Conservation (phyloP, 2,329 filamentous ascomycete genomes). For the Fusarium camptoceras region DNA sequence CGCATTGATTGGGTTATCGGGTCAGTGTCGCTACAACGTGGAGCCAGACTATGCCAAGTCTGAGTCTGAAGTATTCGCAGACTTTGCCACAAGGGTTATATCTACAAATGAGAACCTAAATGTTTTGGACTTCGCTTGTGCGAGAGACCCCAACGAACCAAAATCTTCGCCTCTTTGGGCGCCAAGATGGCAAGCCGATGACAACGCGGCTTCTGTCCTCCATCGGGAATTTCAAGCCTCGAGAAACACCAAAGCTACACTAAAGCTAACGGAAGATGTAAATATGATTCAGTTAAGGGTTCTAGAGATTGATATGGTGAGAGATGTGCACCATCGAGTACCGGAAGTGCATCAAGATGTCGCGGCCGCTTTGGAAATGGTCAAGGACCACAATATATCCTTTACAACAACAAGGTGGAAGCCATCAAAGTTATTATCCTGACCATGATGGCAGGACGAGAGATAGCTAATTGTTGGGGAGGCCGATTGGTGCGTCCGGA, state of each 20-base stretch:
- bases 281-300: not conserved
- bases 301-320: fast-evolving
- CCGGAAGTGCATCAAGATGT: fast-evolving
- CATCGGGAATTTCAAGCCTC: fast-evolving
- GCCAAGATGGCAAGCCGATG: fast-evolving
- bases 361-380: fast-evolving
- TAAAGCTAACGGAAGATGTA: fast-evolving
- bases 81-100: not conserved
- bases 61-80: not conserved
- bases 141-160: fast-evolving
- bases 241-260: fast-evolving
- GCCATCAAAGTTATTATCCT: not conserved
- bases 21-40: fast-evolving
- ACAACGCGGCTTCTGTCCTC: fast-evolving
- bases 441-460: not conserved
- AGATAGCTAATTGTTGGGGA: fast-evolving
- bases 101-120: not conserved
- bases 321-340: not conserved
- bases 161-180: fast-evolving
- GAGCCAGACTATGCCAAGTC: fast-evolving
- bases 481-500: fast-evolving
- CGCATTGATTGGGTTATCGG: not conserved
- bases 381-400: fast-evolving
- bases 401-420: not conserved
- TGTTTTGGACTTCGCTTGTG: fast-evolving